These are phyloP conservation scores for Asparagopsis taxiformis DNA, from an alignment of 31 red algal genomes.

Conservation along the genomic window DNA sequence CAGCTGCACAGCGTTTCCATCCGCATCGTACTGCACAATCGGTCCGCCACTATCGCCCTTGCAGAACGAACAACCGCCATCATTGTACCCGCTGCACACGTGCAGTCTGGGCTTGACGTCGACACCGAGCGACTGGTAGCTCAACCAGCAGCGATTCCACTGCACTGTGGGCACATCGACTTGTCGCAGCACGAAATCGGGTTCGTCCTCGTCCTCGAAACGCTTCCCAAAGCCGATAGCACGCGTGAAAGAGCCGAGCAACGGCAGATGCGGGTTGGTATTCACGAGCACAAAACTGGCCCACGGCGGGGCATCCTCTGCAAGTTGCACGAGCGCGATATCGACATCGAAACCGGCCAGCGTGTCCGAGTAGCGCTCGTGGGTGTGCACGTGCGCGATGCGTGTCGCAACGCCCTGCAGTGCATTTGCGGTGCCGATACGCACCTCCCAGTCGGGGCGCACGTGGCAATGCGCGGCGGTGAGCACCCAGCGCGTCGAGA, in stretches of 20 bases:
- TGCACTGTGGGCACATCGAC: conserved; percentile 45
- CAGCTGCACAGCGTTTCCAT: conserved; percentile 44
- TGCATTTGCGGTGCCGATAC: neutral
- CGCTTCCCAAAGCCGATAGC: conserved; percentile 12
- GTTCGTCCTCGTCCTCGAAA: neutral
- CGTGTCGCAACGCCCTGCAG: too few relatives aligned
- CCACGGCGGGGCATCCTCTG: neutral
- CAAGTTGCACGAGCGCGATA: conserved; percentile 6
- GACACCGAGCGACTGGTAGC: neutral
- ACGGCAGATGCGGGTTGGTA: neutral
- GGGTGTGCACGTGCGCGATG: neutral
- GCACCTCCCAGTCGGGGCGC: neutral
- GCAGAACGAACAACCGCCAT: conserved; percentile 48
- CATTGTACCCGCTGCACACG: conserved; percentile 38
- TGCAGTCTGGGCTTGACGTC: conserved; percentile 2
- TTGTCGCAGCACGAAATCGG: neutral
- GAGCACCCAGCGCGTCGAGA: conserved; percentile 29
- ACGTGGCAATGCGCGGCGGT: conserved; percentile 69
- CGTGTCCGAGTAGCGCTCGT: neutral
- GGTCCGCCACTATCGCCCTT: conserved; percentile 60
- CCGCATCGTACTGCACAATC: conserved; percentile 10
- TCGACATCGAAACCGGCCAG: neutral
- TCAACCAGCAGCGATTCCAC: conserved; percentile 11
- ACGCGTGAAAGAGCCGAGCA: neutral
- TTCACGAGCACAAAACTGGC: neutral